Evolutionary conservation across 345 rosid species (phyloP).

Genomic region (Rhodomyrtus tomentosa): DNA sequence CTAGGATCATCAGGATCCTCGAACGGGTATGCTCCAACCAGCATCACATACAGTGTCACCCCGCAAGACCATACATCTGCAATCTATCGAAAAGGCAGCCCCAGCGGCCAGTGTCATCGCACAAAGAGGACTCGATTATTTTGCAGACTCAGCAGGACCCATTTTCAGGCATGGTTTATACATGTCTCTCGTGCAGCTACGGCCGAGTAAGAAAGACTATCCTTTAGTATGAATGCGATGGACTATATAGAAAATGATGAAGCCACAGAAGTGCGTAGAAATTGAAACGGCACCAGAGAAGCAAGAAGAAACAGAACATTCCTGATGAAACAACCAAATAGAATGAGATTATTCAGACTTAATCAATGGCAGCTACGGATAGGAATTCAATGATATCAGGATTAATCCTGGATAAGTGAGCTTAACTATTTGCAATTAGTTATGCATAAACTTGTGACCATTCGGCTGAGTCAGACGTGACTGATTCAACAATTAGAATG

Average conservation of each 20-base stretch:
- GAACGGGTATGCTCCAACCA: conserved; percentile 67
- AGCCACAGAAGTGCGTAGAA: neutral
- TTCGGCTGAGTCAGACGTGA: no score
- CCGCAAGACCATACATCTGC: conserved; percentile 84
- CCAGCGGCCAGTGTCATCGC: neutral
- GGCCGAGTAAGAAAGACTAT: neutral
- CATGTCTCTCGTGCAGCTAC: neutral
- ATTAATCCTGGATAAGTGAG: neutral
- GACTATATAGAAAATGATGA: neutral
- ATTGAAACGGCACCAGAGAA: neutral
- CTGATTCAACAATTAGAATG: no score
- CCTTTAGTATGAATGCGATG: neutral
- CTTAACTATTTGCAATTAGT: neutral
- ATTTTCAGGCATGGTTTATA: neutral
- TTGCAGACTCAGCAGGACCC: neutral
- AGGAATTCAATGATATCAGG: neutral
- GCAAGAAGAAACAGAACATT: neutral
- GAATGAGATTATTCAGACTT: neutral
- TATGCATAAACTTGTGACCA: neutral
- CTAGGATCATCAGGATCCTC: conserved; percentile 73
- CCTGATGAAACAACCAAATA: neutral
- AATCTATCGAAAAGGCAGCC: conserved; percentile 8
- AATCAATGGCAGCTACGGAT: neutral
- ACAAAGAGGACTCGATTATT: neutral
- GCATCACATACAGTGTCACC: conserved; percentile 66